Conservation (phyloP, 164 flowering plant species). For the Umbilicus rupestris region DNA sequence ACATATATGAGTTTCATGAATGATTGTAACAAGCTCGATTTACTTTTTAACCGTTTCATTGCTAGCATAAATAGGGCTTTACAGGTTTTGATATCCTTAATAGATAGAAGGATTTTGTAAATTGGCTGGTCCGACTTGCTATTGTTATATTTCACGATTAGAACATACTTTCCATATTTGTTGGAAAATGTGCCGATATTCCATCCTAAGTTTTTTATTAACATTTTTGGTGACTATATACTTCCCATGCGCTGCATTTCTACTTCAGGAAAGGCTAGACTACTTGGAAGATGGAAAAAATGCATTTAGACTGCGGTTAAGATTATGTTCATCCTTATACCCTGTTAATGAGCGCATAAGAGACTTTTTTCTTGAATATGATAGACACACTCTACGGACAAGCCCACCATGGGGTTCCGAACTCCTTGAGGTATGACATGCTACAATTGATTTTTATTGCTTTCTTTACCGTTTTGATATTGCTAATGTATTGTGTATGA, state of each 20-base stretch:
- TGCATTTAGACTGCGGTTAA: slow-evolving; percentile 63
- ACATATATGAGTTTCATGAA: not conserved
- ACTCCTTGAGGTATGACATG: slow-evolving; percentile 72
- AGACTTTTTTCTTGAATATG: slow-evolving; percentile 96
- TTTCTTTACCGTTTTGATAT: not conserved
- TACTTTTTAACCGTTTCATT: not conserved
- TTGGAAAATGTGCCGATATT: not conserved
- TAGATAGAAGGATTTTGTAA: not conserved
- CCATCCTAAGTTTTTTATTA: not conserved
- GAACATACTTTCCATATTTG: not conserved
- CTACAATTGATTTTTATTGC: not conserved
- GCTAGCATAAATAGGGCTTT: not conserved
- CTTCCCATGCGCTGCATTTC: not conserved
- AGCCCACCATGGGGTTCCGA: slow-evolving; percentile 99
- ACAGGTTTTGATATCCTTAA: not conserved
- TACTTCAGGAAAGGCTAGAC: slow-evolving; percentile 74
- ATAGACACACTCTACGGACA: slow-evolving; percentile 89
- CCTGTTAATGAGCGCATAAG: slow-evolving; percentile 88
- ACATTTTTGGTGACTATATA: not conserved
- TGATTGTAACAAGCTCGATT: not conserved
- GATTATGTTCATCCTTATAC: slow-evolving; percentile 81
- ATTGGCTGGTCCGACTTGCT: not conserved
- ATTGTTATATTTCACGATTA: not conserved
- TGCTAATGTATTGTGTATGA: not conserved
- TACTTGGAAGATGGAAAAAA: slow-evolving; percentile 90